Conservation (phyloP, 805 yeast species). For the Candida anglica region DNA sequence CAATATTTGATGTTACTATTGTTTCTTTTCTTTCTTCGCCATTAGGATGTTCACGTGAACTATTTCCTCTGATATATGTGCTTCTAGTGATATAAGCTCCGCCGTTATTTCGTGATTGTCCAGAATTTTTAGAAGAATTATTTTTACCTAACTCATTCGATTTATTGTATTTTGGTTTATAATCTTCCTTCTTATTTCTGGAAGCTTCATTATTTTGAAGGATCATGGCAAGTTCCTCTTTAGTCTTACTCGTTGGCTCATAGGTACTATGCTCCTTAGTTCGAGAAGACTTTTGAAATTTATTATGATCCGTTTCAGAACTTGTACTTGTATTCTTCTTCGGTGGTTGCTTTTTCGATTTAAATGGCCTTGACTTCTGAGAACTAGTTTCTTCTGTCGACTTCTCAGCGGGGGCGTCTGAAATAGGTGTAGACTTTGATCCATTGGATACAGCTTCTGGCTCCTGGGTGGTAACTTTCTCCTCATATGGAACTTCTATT, state of each 20-base stretch:
- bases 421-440: neutral
- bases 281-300: neutral
- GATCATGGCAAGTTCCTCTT: conserved; percentile 4
- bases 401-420: no score
- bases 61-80: conserved; percentile 2
- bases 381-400: no score
- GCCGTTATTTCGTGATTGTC: neutral
- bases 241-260: conserved; percentile 4
- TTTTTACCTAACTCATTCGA: neutral
- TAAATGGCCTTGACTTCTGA: no score
- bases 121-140: neutral
- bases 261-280: neutral
- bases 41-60: no score
- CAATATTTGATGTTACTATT: no score
- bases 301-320: neutral
- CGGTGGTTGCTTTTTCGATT: neutral
- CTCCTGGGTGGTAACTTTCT: neutral
- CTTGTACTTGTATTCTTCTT: neutral
- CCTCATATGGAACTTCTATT: neutral
- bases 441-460: conserved; percentile 1
- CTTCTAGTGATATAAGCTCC: neutral
- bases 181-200: no score
- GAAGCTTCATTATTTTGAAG: conserved; percentile 3
- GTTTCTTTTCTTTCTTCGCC: no score
- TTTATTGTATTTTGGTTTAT: neutral